Evolutionary conservation across 2,329 filamentous ascomycete species (phyloP), one percentile per base, ranked within the genome.

Genomic region (Colletotrichum sp.): DNA sequence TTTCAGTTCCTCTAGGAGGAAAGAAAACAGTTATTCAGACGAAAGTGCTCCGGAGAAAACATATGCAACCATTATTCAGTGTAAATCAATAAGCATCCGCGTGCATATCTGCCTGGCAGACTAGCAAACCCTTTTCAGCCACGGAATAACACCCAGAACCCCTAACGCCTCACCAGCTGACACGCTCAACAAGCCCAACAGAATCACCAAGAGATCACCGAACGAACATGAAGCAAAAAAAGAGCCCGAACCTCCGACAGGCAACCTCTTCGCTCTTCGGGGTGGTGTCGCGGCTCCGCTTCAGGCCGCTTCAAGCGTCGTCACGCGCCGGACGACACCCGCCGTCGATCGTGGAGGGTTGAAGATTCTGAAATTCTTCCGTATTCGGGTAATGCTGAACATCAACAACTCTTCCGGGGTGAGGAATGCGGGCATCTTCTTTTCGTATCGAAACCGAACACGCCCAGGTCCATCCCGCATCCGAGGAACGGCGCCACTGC

Each of bases 381-480:
- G 70, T 75, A 75, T 75, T 75, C 73, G 73, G 70, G 43, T 73
- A 68, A 25, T 15, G 36, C 18, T 55, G 58, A 43, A 58, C 27
- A 58, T 48, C 56, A 28, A 43, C 39, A 72, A 32, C 13, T 27
- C 16, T 30, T 43, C 30, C 43, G 32, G 39, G 43, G 8, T 61
- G 32, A 56, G 73, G 69, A 65, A 65, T 73, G 64, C 61, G 22
- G 30, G 8, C 61, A 27, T 34, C 27, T 28, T 30, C 25, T 30
- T 34, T 65, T 65, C 34, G 70, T 68, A 68, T 60, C 48, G 56
- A 65, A 73, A 67, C 69, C 73, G 73, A 73, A 75, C 70, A 73
- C 70, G 70, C 48, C 34, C 39, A 28, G 27, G 18, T 62, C 39
- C 27, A 27, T 13, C 18, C 70, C 48, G 52, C 60, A 61, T 68